Evolutionary conservation across 208 protist species (phyloP).

Genomic region (Jaenimonas drosophilae): DNA sequence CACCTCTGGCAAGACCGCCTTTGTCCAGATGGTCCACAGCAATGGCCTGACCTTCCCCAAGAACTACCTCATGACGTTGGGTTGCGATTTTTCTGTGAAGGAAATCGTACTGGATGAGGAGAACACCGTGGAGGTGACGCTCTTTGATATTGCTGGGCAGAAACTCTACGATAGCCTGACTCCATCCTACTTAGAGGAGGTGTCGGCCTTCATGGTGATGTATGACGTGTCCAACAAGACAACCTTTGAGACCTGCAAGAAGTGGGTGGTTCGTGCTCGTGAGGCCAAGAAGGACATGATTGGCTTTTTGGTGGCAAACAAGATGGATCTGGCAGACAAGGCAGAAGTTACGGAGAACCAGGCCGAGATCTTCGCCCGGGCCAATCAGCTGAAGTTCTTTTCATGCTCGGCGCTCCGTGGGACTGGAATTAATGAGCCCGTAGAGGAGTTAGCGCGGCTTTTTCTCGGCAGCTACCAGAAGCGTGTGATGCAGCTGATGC

Average conservation of each 20-base stretch:
- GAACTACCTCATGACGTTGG: constrained; percentile 91
- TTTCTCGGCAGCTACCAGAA: constrained; percentile 70
- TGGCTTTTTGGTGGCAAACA: constrained; percentile 82
- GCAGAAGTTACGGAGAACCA: constrained; percentile 82
- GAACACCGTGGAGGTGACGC: constrained; percentile 74
- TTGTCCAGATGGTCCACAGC: constrained; percentile 88
- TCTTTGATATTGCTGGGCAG: constrained; percentile 83
- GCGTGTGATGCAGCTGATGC: constrained; percentile 22
- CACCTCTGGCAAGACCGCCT: constrained; percentile 85
- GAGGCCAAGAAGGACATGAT: constrained; percentile 50
- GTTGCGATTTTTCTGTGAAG: constrained; percentile 88
- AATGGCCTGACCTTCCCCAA: constrained; percentile 80
- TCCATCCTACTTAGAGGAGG: constrained; percentile 47
- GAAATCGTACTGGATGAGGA: constrained; percentile 72
- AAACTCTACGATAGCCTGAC: constrained; percentile 78
- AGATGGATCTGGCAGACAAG: constrained; percentile 81
- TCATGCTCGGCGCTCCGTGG: constrained; percentile 82
- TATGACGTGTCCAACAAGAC: constrained; percentile 88
- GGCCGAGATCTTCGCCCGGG: constrained; percentile 60
- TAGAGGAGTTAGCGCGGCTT: constrained; percentile 57
- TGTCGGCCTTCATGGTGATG: constrained; percentile 73
- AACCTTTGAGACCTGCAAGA: constrained; percentile 81
- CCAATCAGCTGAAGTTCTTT: constrained; percentile 73
- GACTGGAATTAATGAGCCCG: constrained; percentile 67
- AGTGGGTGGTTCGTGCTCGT: constrained; percentile 59